Evolutionary conservation across 164 flowering plant species (phyloP).

Genomic region (Magnolia sinica): DNA sequence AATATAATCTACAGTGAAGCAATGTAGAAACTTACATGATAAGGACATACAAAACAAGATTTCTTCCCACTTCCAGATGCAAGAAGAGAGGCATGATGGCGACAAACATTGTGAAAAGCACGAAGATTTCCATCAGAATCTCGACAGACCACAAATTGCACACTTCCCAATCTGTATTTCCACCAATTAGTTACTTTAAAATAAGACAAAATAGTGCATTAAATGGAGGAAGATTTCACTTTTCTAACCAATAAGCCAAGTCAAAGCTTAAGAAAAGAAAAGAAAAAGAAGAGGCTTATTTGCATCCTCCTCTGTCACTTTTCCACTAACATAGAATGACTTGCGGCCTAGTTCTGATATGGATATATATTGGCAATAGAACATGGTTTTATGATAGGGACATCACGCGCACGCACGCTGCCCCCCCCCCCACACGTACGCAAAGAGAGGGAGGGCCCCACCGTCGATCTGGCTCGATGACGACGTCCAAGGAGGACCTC

Average conservation of each 20-base stretch:
- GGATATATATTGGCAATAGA: no score
- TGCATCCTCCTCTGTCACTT: no score
- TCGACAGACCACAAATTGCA: slow-evolving; percentile 76
- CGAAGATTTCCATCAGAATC: slow-evolving; percentile 59
- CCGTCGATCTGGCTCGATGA: no score
- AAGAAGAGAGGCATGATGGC: slow-evolving; percentile 90
- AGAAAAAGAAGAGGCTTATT: not conserved
- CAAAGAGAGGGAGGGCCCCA: no score
- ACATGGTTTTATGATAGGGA: no score
- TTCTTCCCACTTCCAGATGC: slow-evolving; percentile 68
- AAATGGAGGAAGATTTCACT: not conserved
- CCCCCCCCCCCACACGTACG: no score
- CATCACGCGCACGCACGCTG: no score
- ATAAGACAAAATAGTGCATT: slow-evolving; percentile 1
- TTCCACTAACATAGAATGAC: no score
- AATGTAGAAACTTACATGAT: slow-evolving; percentile 63
- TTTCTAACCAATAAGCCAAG: not conserved
- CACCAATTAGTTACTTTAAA: slow-evolving; percentile 15
- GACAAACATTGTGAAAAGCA: slow-evolving; percentile 96
- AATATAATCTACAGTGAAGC: not conserved
- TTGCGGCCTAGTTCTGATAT: no score
- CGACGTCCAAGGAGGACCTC: no score
- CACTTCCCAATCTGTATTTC: slow-evolving; percentile 65
- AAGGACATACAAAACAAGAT: slow-evolving; percentile 91
- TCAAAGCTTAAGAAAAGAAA: not conserved